These are phyloP conservation scores for Coemansia sp. DNA, from an alignment of 192 early-diverging fungal species.

Conservation along the genomic window DNA sequence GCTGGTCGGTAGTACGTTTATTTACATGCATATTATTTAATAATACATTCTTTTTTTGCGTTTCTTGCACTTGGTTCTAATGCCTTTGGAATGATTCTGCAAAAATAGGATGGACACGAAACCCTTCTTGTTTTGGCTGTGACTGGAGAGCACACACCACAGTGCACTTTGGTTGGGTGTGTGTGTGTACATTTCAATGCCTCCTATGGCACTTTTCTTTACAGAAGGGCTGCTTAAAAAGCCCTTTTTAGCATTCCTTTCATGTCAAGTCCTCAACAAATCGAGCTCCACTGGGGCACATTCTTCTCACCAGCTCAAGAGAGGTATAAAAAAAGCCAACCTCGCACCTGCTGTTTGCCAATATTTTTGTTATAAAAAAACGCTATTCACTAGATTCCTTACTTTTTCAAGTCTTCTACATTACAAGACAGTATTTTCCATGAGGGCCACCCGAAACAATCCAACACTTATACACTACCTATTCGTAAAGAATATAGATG, in stretches of 20 bases:
- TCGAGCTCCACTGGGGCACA: neutral
- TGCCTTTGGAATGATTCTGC: too few species aligned
- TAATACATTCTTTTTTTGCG: neutral
- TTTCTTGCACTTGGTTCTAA: too few species aligned
- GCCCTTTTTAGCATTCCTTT: neutral
- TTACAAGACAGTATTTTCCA: neutral
- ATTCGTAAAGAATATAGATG: neutral
- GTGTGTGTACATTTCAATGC: neutral
- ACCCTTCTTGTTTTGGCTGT: neutral
- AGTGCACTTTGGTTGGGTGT: neutral
- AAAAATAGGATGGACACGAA: neutral
- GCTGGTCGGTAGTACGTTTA: neutral
- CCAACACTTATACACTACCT: neutral
- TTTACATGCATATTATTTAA: neutral
- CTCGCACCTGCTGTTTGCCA: neutral
- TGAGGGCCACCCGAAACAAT: neutral
- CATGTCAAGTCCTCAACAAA: neutral
- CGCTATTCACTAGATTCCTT: neutral
- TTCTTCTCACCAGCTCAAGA: neutral
- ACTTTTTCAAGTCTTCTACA: neutral
- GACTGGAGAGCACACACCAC: neutral
- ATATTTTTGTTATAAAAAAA: neutral
- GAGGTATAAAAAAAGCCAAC: neutral
- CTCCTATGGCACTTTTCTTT: neutral
- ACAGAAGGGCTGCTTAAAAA: neutral